phyloP scores from a whole-genome alignment of 2,329 filamentous ascomycete species.

The Emergomyces pasteurianus region DNA sequence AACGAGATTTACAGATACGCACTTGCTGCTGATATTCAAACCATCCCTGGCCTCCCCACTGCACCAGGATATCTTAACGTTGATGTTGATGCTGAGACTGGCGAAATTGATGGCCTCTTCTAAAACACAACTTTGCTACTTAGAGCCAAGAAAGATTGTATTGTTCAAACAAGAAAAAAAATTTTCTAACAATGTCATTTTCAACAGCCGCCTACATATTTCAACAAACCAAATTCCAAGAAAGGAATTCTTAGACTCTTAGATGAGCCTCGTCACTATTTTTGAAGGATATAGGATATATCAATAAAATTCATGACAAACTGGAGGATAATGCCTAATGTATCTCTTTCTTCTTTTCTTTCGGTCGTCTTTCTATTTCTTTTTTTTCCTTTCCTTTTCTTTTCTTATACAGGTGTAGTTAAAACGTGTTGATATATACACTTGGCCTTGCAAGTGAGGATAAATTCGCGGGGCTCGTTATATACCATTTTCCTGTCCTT shows the following conservation, averaged over 20 bases:
- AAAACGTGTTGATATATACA: no score
- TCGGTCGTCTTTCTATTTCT: neutral
- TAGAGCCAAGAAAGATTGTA: no score
- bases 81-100: conserved; percentile 68
- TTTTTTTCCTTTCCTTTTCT: neutral
- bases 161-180: no score
- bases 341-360: neutral
- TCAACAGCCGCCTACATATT: neutral
- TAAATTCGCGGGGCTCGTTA: no score
- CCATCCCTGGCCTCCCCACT: conserved; percentile 88
- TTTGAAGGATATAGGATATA: no score
- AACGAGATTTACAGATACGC: conserved; percentile 55
- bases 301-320: no score
- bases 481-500: no score
- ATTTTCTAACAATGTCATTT: neutral
- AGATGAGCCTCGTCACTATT: neutral
- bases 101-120: conserved; percentile 80
- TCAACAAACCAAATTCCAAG: neutral
- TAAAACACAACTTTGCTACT: conserved; percentile 33
- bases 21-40: conserved; percentile 93
- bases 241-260: neutral
- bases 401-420: neutral
- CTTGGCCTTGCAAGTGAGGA: no score
- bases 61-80: conserved; percentile 94
- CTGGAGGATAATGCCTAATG: neutral